Evolutionary conservation across 2,329 filamentous ascomycete genomes (phyloP), one percentile per base, ranked within the genome.

Genomic region (Leptodontidium sp.): DNA sequence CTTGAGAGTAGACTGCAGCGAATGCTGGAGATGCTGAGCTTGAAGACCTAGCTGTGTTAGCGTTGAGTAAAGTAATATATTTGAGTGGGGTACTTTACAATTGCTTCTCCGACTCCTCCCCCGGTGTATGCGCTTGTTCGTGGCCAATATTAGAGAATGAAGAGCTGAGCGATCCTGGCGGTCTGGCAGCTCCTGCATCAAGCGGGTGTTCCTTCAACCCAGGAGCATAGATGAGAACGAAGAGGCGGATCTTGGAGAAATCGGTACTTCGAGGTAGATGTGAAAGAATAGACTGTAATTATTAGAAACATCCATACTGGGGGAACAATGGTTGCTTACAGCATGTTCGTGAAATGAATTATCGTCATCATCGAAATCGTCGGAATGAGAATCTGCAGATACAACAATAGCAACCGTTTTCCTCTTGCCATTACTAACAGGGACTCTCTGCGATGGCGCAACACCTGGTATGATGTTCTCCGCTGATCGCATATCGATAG

Each of bases 321-420:
- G 50, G 32, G 49, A 53, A 29, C 32, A 9, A 14, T 29, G 55
- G 43, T 11, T 70, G 84, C 92, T 81, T 88, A 97, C 94, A 65
- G 93, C 93, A 81, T 97, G 92, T 78, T 97, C 92, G 71, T 92
- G 88, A 76, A 90, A 83, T 68, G 84, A 81, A 77, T 84, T 87
- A 9, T 90, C 87, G 75, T 85, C 87, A 21, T 89, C 87, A 50
- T 89, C 87, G 53, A 88, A 80, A 47, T 85, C 83, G 50, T 89
- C 86, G 49, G 87, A 78, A 45, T 85, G 83, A 29, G 87, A 84
- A 76, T 96, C 93, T 4, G 94, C 93, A 67, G 93, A 97, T 14
- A 98, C 89, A 15, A 98, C 91, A 75, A 98, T 88, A 8, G 90
- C 94, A n/a, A 98, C 92, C 0, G 90, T 93, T 83, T 90, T 96